Conservation (phyloP, 1,139 yeast species). For the Scheffersomyces segobiensis region DNA sequence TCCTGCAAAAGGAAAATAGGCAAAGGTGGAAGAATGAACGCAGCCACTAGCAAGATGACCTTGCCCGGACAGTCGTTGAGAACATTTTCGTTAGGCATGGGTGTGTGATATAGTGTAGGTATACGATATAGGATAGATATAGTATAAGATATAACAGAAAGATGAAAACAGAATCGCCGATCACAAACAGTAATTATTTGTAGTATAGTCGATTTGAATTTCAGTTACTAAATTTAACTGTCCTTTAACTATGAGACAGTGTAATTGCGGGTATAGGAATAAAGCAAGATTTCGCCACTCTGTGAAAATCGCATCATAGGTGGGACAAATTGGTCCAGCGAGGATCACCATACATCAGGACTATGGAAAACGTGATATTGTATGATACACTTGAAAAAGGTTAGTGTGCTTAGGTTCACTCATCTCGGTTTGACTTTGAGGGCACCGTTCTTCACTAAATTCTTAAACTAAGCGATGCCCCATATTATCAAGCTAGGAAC, state of each 20-base stretch:
- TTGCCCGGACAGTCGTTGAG: not conserved
- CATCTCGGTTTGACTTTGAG: too few relatives aligned
- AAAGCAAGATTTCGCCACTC: not conserved
- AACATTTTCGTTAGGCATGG: not conserved
- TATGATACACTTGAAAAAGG: too few relatives aligned
- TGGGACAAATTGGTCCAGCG: not conserved
- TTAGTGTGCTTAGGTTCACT: too few relatives aligned
- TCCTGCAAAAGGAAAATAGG: slow-evolving; percentile 34
- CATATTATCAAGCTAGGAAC: too few relatives aligned
- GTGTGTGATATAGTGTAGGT: not conserved
- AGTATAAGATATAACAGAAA: not conserved
- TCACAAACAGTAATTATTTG: not conserved
- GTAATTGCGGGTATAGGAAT: not conserved
- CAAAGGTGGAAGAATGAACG: slow-evolving; percentile 40
- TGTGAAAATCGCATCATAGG: not conserved
- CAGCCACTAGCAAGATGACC: slow-evolving; percentile 31
- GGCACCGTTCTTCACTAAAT: too few relatives aligned
- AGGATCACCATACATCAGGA: not conserved
- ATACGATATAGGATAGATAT: too few relatives aligned
- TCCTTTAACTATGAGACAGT: not conserved
- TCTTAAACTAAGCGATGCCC: too few relatives aligned
- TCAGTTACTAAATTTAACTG: not conserved
- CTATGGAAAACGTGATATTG: too few relatives aligned
- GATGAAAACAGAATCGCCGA: not conserved
- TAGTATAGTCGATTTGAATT: not conserved